A percentile compares a stretch with the other conserved stretches of the same genome.
Conservation (phyloP, 495 filamentous ascomycete species). For the Aspergillus sclerotioniger region DNA sequence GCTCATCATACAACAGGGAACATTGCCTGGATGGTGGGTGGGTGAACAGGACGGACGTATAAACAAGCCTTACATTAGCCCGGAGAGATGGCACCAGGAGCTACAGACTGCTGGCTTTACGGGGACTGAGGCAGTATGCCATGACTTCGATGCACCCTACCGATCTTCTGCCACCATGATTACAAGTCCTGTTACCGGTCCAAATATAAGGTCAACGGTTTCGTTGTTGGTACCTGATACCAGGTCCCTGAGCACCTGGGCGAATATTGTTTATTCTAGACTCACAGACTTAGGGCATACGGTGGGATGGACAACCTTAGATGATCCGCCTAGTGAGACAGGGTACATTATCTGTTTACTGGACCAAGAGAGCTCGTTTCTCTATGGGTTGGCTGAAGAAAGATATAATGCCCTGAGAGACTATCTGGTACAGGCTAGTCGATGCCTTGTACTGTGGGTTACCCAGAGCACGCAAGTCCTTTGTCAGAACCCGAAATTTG, state of each 20-base stretch:
- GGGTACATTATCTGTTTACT: neutral
- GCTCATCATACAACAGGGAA: slow-evolving; percentile 8
- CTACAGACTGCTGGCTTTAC: neutral
- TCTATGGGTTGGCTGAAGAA: neutral
- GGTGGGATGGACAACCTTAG: neutral
- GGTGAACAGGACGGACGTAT: neutral
- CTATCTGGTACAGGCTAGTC: neutral
- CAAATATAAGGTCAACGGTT: neutral
- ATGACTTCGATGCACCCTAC: neutral
- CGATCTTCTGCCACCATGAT: neutral
- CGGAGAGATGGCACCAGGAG: neutral
- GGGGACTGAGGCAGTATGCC: neutral
- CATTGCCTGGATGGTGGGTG: slow-evolving; percentile 29
- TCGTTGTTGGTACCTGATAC: neutral
- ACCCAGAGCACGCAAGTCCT: neutral
- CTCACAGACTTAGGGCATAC: neutral
- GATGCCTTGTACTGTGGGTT: slow-evolving; percentile 1
- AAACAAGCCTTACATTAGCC: neutral
- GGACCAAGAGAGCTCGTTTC: neutral
- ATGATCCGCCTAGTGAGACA: neutral
- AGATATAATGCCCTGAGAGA: neutral
- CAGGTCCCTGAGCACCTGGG: neutral
- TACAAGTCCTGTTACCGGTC: neutral
- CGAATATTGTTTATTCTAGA: neutral
- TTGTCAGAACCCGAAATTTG: neutral